Evolutionary conservation across 164 flowering plant genomes (phyloP).

Genomic region (Liriodendron chinense): DNA sequence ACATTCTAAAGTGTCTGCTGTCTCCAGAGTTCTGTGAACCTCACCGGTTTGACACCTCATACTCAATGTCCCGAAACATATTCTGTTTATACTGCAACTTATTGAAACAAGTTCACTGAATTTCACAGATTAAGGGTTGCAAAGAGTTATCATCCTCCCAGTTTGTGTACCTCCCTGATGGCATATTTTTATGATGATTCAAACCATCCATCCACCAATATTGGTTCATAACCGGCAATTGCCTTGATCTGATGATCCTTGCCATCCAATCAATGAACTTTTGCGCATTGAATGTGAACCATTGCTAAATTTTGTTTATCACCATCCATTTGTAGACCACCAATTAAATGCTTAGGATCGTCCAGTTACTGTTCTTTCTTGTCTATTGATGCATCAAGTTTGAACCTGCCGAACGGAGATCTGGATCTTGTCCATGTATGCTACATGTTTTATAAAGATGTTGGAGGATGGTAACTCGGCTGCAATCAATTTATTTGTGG

Average conservation of each 20-base stretch:
- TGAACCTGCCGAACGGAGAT: background rate
- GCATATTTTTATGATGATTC: background rate
- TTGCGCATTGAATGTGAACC: background rate
- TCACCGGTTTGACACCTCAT: constrained; percentile 39
- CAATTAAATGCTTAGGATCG: background rate
- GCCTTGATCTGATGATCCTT: background rate
- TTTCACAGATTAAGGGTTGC: background rate
- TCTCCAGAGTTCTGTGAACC: constrained; percentile 92
- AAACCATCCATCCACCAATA: background rate
- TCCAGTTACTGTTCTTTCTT: background rate
- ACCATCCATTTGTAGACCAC: background rate
- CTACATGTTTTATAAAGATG: background rate
- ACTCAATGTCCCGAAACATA: background rate
- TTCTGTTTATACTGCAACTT: background rate
- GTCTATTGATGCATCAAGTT: background rate
- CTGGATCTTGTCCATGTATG: background rate
- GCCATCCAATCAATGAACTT: background rate
- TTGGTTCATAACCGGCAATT: background rate
- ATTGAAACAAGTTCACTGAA: background rate
- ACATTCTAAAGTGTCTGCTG: constrained; percentile 84
- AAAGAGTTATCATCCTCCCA: background rate
- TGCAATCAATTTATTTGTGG: background rate
- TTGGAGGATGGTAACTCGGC: background rate
- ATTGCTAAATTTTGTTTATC: background rate
- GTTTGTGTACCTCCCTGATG: background rate